These are phyloP conservation scores for Niebla homalea DNA, from an alignment of 495 filamentous ascomycete species.

Conservation along the genomic window DNA sequence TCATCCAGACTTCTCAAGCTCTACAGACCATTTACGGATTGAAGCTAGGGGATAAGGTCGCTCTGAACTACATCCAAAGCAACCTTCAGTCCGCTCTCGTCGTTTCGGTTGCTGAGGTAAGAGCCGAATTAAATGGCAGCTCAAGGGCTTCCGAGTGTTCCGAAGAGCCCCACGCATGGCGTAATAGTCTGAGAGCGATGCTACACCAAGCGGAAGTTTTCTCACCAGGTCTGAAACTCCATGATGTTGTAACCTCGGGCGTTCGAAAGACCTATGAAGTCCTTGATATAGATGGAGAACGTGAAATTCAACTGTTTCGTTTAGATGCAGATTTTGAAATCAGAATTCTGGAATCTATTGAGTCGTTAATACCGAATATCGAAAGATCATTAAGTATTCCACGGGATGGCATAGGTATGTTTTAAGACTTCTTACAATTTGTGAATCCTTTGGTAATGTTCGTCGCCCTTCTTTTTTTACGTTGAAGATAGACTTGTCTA, in stretches of 20 bases:
- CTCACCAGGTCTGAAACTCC: not conserved
- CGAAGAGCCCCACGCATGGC: too few relatives aligned
- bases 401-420: not conserved
- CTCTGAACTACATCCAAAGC: not conserved
- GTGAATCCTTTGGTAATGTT: too few relatives aligned
- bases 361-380: not conserved
- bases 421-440: too few relatives aligned
- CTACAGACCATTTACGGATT: conserved; percentile 53
- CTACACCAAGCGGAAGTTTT: not conserved
- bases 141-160: conserved; percentile 9
- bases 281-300: not conserved
- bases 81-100: not conserved
- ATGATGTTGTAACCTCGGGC: not conserved
- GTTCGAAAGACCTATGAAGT: not conserved
- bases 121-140: not conserved
- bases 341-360: not conserved
- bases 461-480: too few relatives aligned
- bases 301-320: not conserved
- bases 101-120: not conserved
- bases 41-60: conserved; percentile 47
- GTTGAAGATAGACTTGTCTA: too few relatives aligned
- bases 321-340: not conserved
- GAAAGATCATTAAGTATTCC: not conserved
- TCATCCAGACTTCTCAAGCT: conserved; percentile 51
- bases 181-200: too few relatives aligned